Evolutionary conservation across 228 moss, liverwort and hornwort species (phyloP).

Genomic region (Sphagnum magellanicum): DNA sequence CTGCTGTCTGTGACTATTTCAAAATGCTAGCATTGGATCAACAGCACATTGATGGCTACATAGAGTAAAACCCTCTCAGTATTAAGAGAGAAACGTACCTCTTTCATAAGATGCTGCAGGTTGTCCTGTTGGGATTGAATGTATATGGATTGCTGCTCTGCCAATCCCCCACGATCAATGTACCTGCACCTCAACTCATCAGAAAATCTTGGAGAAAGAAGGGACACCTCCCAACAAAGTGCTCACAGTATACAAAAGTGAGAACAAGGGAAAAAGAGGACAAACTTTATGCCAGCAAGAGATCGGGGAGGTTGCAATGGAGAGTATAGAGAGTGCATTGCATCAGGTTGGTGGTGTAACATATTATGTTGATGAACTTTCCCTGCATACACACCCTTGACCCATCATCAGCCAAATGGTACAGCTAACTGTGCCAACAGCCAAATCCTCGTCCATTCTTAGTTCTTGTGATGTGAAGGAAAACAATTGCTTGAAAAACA

Average conservation of each 20-base stretch:
- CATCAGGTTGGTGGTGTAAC: slow-evolving; percentile 66
- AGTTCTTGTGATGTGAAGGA: too few relatives aligned
- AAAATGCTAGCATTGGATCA: too few relatives aligned
- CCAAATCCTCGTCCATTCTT: background rate
- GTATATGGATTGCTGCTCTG: slow-evolving; percentile 82
- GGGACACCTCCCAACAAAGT: background rate
- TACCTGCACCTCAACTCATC: slow-evolving; percentile 19
- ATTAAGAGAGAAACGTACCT: slow-evolving; percentile 23
- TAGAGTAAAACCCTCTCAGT: too few relatives aligned
- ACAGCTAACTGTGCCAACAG: background rate
- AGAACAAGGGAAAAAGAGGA: slow-evolving; percentile 2
- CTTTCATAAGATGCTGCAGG: slow-evolving; percentile 58
- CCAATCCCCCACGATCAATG: slow-evolving; percentile 63
- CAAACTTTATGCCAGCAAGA: slow-evolving; percentile 56
- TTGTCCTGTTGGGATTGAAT: slow-evolving; percentile 86
- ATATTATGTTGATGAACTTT: slow-evolving; percentile 73
- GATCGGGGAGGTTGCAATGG: slow-evolving; percentile 71
- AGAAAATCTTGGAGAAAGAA: background rate
- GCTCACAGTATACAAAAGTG: too few relatives aligned
- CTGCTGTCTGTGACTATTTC: too few relatives aligned
- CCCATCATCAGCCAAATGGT: background rate
- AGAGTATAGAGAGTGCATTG: slow-evolving; percentile 82
- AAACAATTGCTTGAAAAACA: too few relatives aligned
- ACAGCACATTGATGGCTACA: too few relatives aligned
- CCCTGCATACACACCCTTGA: slow-evolving; percentile 24